phyloP scores from a whole-genome alignment of 805 yeast species.

The Kluyveromyces siamensis region DNA sequence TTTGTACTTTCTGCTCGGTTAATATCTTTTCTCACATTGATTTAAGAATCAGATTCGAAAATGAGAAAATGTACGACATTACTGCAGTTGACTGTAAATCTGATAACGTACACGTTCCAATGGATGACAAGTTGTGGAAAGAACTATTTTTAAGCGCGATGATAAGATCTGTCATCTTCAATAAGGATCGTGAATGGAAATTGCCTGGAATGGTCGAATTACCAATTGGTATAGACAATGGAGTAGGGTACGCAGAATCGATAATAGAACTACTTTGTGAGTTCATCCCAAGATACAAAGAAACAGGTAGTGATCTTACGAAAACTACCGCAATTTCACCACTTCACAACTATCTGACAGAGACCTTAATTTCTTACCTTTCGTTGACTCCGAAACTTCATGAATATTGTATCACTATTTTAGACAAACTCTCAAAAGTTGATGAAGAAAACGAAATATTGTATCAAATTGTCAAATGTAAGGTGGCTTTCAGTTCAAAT shows the following conservation, averaged over 20 bases:
- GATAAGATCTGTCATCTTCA: constrained; percentile 44
- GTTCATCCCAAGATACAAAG: constrained; percentile 39
- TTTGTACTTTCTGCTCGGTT: constrained; percentile 52
- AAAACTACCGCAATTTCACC: constrained; percentile 25
- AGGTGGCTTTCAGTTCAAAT: constrained; percentile 15
- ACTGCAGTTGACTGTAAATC: constrained; percentile 23
- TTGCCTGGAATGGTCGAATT: constrained; percentile 50
- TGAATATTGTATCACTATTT: constrained; percentile 12
- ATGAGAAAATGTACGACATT: constrained; percentile 26
- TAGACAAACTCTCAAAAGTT: constrained; percentile 9
- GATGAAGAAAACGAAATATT: constrained; percentile 16
- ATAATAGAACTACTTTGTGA: constrained; percentile 33
- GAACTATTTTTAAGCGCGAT: constrained; percentile 52
- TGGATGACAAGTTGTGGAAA: constrained; percentile 40
- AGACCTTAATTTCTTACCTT: constrained; percentile 31
- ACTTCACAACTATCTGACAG: constrained; percentile 44
- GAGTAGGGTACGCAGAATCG: constrained; percentile 19
- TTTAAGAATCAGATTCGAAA: constrained; percentile 49
- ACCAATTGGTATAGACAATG: constrained; percentile 31
- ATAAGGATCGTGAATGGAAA: constrained; percentile 46
- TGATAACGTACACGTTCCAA: constrained; percentile 23
- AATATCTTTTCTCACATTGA: constrained; percentile 71
- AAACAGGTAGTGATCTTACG: constrained; percentile 36
- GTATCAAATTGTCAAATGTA: constrained; percentile 19
- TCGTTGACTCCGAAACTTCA: constrained; percentile 16